Evolutionary conservation across 371 early-diverging fungal genomes (phyloP), one percentile per base, ranked within the genome.

Genomic region (Mortierella sp.): DNA sequence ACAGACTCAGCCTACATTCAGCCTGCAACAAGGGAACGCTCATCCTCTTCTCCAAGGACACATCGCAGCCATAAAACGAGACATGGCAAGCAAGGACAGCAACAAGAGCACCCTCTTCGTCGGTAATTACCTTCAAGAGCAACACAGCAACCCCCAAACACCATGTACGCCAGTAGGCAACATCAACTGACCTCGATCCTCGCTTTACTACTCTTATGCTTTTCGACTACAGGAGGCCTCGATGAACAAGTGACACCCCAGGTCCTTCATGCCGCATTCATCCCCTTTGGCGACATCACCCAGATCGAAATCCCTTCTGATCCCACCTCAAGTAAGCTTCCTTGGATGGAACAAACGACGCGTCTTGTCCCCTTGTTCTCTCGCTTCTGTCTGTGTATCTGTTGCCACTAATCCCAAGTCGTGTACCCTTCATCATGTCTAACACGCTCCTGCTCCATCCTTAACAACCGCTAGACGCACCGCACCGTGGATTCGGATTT

Each of bases 251-350:
- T 97, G 40, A 94, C 93, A 26, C 93, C 95, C 67, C 89, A 94
- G 71, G 90, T 94, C 0, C 89, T 99, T 13, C 93, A 95, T 69
- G 95, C 97, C 0, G 97, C 98, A 0, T 98, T 98, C 88, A 92
- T 98, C 69, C 98, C 99, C 0, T 99, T 98, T 91, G 99, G 99
- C 57, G 98, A 98, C 71, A 95, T 99, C 78, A 93, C 96, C 13
- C 93, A 95, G 71, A 93, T 98, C 43, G 94, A 95, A 61, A 86
- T 99, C 44, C 96, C 98, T 0, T 90, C 91, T 10, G 96, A 97
- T 86, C 94, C 95, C 11, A 87, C 89, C 21, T 90, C 94, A 44
- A 88, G 96, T 96, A 92, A 72, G 89, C 74, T 26, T 55, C 26
- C n/a, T 14, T 77, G 16, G 26, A 8, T 74, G 13, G 26, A 40